Conservation (phyloP, 306 rosid genomes). For the Lupinus albus region DNA sequence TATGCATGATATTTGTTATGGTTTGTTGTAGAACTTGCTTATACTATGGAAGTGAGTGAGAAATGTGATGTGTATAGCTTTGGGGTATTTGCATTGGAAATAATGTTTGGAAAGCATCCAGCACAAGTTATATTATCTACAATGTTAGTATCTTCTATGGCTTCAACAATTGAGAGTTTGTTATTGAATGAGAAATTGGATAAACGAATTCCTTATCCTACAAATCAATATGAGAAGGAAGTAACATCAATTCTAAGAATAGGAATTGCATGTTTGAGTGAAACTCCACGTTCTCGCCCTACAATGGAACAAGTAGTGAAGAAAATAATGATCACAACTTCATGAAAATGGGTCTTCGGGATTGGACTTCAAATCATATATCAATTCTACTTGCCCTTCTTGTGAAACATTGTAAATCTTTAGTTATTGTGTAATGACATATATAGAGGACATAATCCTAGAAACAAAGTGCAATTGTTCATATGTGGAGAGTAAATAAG, state of each 20-base stretch:
- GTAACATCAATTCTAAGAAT: not conserved
- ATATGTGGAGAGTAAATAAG: no score
- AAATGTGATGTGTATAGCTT: conserved; percentile 32
- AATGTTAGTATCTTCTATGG: not conserved
- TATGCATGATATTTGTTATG: not conserved
- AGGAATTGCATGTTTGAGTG: conserved; percentile 1
- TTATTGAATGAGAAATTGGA: conserved; percentile 21
- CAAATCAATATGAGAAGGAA: not conserved
- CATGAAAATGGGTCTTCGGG: no score
- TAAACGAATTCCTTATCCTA: conserved; percentile 21
- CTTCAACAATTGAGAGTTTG: not conserved
- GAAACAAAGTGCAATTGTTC: no score
- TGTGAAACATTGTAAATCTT: no score
- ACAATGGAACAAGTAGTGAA: conserved; percentile 2
- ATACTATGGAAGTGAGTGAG: not conserved
- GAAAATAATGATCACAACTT: not conserved
- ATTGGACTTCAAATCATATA: no score
- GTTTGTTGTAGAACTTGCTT: not conserved
- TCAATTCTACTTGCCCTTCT: no score
- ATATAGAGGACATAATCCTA: no score
- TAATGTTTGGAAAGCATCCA: conserved; percentile 29
- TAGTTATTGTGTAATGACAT: no score
- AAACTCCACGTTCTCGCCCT: conserved; percentile 17
- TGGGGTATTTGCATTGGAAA: conserved; percentile 29
- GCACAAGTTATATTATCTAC: not conserved